phyloP scores from a whole-genome alignment of 176 grass and related monocot species.

The Paspalum notatum region DNA sequence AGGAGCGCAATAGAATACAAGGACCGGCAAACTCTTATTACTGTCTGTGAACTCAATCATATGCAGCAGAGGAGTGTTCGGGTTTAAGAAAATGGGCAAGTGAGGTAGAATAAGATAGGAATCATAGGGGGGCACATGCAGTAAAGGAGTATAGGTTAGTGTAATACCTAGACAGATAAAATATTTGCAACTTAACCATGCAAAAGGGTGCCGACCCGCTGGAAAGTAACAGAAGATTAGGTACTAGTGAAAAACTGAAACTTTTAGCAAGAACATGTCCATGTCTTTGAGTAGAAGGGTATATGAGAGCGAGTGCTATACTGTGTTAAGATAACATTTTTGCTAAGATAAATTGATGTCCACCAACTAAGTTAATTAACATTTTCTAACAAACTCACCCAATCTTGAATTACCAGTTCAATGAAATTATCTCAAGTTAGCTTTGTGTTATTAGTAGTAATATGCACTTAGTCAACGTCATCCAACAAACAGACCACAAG shows the following conservation, averaged over 20 bases:
- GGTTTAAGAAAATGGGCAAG: conserved; percentile 32
- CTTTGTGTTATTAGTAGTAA: conserved; percentile 9
- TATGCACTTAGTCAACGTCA: conserved; percentile 35
- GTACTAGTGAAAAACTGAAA: conserved; percentile 33
- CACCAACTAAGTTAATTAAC: neutral
- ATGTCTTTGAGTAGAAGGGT: conserved; percentile 69
- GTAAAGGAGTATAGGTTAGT: conserved; percentile 55
- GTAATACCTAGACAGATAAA: conserved; percentile 48
- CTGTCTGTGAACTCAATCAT: conserved; percentile 49
- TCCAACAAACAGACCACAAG: conserved; percentile 24
- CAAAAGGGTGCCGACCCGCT: conserved; percentile 50
- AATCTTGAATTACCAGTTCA: neutral
- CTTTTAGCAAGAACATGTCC: conserved; percentile 56
- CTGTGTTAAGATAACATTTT: conserved; percentile 2
- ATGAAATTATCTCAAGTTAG: conserved; percentile 19
- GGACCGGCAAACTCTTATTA: conserved; percentile 44
- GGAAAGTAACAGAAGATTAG: conserved; percentile 65
- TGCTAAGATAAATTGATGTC: neutral
- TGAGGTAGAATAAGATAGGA: conserved; percentile 61
- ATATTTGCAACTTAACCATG: conserved; percentile 60
- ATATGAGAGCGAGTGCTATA: conserved; percentile 32
- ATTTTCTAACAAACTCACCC: neutral
- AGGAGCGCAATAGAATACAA: conserved; percentile 32
- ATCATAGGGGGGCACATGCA: conserved; percentile 62
- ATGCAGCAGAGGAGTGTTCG: conserved; percentile 29